These are phyloP conservation scores for Xylaria sp. DNA, from an alignment of 2,329 filamentous ascomycete genomes.

Conservation along the genomic window DNA sequence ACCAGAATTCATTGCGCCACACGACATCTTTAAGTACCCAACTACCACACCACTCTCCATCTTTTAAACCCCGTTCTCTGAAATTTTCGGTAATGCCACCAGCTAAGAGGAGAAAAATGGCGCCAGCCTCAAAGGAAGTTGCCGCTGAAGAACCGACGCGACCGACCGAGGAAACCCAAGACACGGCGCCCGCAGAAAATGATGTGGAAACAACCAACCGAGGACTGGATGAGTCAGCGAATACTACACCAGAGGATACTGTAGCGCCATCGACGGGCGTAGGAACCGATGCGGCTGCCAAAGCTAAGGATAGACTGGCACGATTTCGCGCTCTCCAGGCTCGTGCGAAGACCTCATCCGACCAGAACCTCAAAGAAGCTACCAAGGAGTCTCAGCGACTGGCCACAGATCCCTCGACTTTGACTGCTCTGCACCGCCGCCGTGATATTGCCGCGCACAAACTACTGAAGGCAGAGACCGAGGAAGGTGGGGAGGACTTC, in stretches of 20 bases:
- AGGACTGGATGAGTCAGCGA: slow-evolving; percentile 8
- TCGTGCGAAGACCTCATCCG: slow-evolving; percentile 76
- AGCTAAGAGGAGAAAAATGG: slow-evolving; percentile 58
- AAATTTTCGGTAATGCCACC: slow-evolving; percentile 51
- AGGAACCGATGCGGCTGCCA: slow-evolving; percentile 44
- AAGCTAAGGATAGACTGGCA: slow-evolving; percentile 74
- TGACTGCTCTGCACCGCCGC: slow-evolving; percentile 83
- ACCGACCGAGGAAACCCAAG: slow-evolving; percentile 40
- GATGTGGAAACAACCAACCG: slow-evolving; percentile 27
- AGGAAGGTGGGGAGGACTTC: slow-evolving; percentile 88
- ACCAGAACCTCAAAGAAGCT: slow-evolving; percentile 84
- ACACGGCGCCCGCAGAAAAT: slow-evolving; percentile 33
- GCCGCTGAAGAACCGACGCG: slow-evolving; percentile 38
- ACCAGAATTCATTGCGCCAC: not conserved
- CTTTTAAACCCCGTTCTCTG: not conserved
- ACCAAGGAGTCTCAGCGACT: slow-evolving; percentile 84
- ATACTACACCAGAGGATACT: slow-evolving; percentile 5
- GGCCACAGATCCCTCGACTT: slow-evolving; percentile 78
- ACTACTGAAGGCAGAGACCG: slow-evolving; percentile 89
- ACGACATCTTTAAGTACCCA: slow-evolving; percentile 5
- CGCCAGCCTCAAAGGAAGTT: slow-evolving; percentile 36
- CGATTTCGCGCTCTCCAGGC: slow-evolving; percentile 90
- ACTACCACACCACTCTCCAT: slow-evolving; percentile 20
- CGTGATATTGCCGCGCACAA: slow-evolving; percentile 92
- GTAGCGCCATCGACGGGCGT: slow-evolving; percentile 28